Conservation (phyloP, 2,329 filamentous ascomycete species). For the Xylariaceae sp. region DNA sequence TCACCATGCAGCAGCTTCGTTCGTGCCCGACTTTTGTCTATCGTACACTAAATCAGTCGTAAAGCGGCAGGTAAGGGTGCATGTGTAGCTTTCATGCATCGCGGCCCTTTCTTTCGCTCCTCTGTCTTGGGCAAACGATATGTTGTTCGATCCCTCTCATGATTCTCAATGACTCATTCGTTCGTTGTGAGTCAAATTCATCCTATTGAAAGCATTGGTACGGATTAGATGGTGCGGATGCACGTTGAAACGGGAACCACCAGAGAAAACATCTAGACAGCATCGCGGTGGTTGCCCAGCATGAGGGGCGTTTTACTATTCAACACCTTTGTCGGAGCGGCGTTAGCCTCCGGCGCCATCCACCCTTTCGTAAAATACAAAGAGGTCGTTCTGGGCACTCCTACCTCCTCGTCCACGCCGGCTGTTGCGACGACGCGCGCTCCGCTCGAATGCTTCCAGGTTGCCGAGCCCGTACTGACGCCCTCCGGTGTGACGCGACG, state of each 20-base stretch:
- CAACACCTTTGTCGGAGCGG: slow-evolving; percentile 17
- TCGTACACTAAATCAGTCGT: too few relatives aligned
- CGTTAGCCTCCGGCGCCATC: slow-evolving; percentile 13
- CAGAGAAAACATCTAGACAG: background rate
- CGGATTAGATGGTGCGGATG: background rate
- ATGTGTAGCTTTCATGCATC: too few relatives aligned
- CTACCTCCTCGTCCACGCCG: slow-evolving; percentile 13
- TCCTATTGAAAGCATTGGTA: background rate
- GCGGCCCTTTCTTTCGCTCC: too few relatives aligned
- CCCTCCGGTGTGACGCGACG: slow-evolving; percentile 38
- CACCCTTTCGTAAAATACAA: slow-evolving; percentile 27
- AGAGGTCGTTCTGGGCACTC: slow-evolving; percentile 10
- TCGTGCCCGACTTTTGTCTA: too few relatives aligned
- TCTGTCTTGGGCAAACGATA: too few relatives aligned
- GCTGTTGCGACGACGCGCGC: slow-evolving; percentile 5
- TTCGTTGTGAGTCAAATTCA: too few relatives aligned
- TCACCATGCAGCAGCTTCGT: background rate
- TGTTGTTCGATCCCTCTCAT: too few relatives aligned
- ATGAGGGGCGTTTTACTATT: slow-evolving; percentile 17
- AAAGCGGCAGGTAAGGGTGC: too few relatives aligned
- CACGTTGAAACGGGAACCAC: background rate
- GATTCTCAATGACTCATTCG: too few relatives aligned
- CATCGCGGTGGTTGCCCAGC: background rate
- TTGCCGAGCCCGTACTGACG: slow-evolving; percentile 59
- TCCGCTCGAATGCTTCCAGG: slow-evolving; percentile 60